Conservation (phyloP, 352 stramenopile genomes). For the Phytophthora fragariae region DNA sequence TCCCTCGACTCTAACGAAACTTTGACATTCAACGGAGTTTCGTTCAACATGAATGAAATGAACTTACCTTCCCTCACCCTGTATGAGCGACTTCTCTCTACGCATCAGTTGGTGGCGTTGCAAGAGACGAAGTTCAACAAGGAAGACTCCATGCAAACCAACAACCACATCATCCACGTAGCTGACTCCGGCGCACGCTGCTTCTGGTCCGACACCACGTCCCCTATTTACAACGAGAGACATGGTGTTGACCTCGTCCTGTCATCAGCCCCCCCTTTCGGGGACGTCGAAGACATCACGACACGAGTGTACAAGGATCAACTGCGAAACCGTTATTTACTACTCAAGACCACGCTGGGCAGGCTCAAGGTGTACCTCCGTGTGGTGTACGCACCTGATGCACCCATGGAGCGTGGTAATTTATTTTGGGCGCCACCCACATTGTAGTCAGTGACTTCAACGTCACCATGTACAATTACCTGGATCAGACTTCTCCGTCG, state of each 20-base stretch:
- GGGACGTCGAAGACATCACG: slow-evolving; percentile 16
- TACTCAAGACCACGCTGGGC: slow-evolving; percentile 12
- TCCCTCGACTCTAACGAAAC: slow-evolving; percentile 22
- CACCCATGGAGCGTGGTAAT: background rate
- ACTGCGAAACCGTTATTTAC: slow-evolving; percentile 24
- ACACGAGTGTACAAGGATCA: slow-evolving; percentile 5
- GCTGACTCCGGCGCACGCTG: slow-evolving; percentile 24
- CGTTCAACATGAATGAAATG: slow-evolving; percentile 30
- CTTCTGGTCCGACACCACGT: slow-evolving; percentile 29
- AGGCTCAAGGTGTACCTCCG: background rate
- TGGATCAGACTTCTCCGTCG: too few species aligned
- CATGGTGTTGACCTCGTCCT: slow-evolving; percentile 17
- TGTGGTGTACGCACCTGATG: slow-evolving; percentile 26
- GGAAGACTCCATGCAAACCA: slow-evolving; percentile 25
- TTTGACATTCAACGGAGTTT: slow-evolving; percentile 18
- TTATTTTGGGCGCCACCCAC: slow-evolving; percentile 1
- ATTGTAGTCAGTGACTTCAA: slow-evolving; percentile 17
- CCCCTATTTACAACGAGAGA: slow-evolving; percentile 14
- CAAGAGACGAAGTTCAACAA: slow-evolving; percentile 31
- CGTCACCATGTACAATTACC: too few species aligned
- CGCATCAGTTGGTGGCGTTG: slow-evolving; percentile 16
- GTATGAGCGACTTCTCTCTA: slow-evolving; percentile 22
- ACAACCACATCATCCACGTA: slow-evolving; percentile 10
- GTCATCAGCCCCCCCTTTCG: slow-evolving; percentile 20
- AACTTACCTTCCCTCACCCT: background rate